Percentiles rank a stretch among this genome's conserved stretches.
Conservation (phyloP, 2,329 filamentous ascomycete genomes). For the Aspergillus ochraceus region DNA sequence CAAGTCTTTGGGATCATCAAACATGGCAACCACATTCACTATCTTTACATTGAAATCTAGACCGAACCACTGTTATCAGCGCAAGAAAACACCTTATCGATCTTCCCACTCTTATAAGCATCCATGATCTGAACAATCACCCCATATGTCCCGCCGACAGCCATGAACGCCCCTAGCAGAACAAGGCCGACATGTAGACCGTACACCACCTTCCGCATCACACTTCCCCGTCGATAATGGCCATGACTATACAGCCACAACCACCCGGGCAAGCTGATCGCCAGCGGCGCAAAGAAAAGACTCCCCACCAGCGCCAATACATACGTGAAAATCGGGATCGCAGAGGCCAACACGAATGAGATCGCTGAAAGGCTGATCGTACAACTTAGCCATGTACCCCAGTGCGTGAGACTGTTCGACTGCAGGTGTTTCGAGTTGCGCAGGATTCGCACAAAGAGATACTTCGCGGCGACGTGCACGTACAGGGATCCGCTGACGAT, state of each 20-base stretch:
- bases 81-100: slow-evolving; percentile 16
- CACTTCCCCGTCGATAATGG: slow-evolving; percentile 40
- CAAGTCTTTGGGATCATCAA: neutral
- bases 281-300: slow-evolving; percentile 54
- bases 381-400: slow-evolving; percentile 53
- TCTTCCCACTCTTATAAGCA: slow-evolving; percentile 14
- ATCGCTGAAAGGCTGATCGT: slow-evolving; percentile 45
- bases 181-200: slow-evolving; percentile 45
- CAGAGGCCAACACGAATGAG: slow-evolving; percentile 54
- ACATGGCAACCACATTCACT: neutral
- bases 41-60: neutral
- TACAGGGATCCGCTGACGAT: slow-evolving; percentile 52
- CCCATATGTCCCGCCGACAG: slow-evolving; percentile 34
- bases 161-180: slow-evolving; percentile 48
- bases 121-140: slow-evolving; percentile 18
- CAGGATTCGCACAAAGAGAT: slow-evolving; percentile 57
- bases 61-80: slow-evolving; percentile 17
- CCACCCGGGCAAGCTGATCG: slow-evolving; percentile 50
- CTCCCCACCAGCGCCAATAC: slow-evolving; percentile 51
- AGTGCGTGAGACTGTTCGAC: slow-evolving; percentile 53
- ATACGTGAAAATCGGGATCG: slow-evolving; percentile 58
- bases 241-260: slow-evolving; percentile 54
- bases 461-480: slow-evolving; percentile 51
- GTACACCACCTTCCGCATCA: slow-evolving; percentile 39
- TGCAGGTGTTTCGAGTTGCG: slow-evolving; percentile 54